These are phyloP conservation scores for Rhizophora mangle DNA, from an alignment of 345 rosid species.

Conservation along the genomic window DNA sequence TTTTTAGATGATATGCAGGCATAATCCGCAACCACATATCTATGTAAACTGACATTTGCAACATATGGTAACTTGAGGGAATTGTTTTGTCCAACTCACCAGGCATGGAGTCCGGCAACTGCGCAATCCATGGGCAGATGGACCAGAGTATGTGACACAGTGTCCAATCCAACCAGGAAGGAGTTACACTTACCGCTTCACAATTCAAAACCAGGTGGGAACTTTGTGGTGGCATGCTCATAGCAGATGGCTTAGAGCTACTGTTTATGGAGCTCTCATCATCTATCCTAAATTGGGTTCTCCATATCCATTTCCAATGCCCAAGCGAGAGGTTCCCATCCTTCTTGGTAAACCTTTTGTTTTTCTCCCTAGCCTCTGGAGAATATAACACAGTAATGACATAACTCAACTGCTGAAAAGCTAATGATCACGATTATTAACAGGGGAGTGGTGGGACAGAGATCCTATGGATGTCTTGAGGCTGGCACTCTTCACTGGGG, in stretches of 20 bases:
- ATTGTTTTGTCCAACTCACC: not conserved
- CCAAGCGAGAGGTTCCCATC: conserved; percentile 19
- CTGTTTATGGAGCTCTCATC: conserved; percentile 45
- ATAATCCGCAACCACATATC: not conserved
- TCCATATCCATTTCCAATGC: conserved; percentile 25
- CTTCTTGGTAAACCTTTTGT: conserved; percentile 13
- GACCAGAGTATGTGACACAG: conserved; percentile 35
- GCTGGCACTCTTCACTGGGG: conserved; percentile 49
- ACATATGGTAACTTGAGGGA: too few species aligned
- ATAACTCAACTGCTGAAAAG: not conserved
- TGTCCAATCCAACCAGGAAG: conserved; percentile 39
- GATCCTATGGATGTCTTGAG: conserved; percentile 65
- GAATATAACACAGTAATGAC: too few species aligned
- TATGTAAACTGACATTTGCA: not conserved
- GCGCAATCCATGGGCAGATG: conserved; percentile 41
- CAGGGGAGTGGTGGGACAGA: conserved; percentile 89
- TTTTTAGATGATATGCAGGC: not conserved
- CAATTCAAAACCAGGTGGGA: conserved; percentile 40
- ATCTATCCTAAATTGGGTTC: conserved; percentile 37
- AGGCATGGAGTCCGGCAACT: conserved; percentile 46
- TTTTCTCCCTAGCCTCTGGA: not conserved
- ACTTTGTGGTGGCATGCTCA: conserved; percentile 53
- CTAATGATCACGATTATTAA: too few species aligned
- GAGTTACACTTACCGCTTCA: conserved; percentile 35
- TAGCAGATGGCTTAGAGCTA: conserved; percentile 37